Evolutionary conservation across 2,329 filamentous ascomycete species (phyloP).

Genomic region (Pseudogymnoascus sp.): DNA sequence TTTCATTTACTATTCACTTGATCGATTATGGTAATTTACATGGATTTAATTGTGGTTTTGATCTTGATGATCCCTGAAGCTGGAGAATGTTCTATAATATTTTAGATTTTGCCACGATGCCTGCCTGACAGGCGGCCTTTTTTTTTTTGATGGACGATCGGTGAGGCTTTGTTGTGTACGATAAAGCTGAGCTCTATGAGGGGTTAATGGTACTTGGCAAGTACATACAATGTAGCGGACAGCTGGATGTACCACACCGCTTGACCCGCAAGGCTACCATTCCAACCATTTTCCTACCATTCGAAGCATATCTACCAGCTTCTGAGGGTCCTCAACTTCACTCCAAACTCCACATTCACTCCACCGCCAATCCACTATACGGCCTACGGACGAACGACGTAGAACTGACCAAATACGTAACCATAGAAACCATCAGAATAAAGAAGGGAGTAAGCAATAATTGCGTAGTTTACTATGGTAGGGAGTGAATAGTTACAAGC

Average conservation of each 20-base stretch:
- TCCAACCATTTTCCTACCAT: background rate
- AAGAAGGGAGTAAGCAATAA: background rate
- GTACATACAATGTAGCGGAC: background rate
- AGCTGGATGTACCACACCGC: background rate
- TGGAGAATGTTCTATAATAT: background rate
- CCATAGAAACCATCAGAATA: background rate
- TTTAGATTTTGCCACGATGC: background rate
- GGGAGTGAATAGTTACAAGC: background rate
- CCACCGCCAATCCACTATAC: background rate
- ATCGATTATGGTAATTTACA: background rate
- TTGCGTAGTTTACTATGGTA: background rate
- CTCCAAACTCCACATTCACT: background rate
- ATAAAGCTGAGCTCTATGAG: background rate
- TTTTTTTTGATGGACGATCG: background rate
- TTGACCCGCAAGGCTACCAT: background rate
- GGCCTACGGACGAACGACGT: background rate
- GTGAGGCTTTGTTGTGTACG: background rate
- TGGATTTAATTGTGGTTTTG: background rate
- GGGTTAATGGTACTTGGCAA: background rate
- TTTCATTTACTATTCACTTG: background rate
- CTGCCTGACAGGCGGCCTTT: background rate
- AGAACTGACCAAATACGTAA: background rate
- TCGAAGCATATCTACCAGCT: background rate
- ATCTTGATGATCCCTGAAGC: background rate
- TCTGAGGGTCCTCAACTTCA: too few relatives aligned